Base-by-base conservation (phyloP, 208 protist species). In the Trypanosoma platydactyli region DNA sequence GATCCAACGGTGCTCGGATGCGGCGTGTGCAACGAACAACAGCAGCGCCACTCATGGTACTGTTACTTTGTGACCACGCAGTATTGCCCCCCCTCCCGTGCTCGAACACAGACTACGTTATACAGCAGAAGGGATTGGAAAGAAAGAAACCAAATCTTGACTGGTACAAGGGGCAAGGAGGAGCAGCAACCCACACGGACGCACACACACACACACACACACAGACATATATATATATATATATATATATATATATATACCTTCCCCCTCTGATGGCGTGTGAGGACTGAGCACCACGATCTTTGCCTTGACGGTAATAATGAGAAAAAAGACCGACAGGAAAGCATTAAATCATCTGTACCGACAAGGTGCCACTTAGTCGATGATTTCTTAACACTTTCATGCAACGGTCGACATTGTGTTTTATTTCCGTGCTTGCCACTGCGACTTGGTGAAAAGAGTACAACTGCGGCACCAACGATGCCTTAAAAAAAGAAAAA, bases 1-100 rank as follows among this genome's bases (percentile, higher is more conserved):
- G 84, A 62, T 91, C 81, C 15, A 94, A 71, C 1, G 88, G 83
- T 40, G 82, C 81, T 22, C 85, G 83, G 25, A 94, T 84, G 56
- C 88, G 88, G 18, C 83, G 80, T 12, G 85, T 94, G 73, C 88
- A 94, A 24, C 85, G 84, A 13, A 83, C 72, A 25, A 51, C 18
- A 15, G 57, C 50, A 13, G 57, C 64, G 12, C 52, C 52, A 40
- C 42, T 40, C 56, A 22, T 29, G 48, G 13, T 45, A 57, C 16
- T 41, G 50, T 58, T 62, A 54, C n/a, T n/a, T 46, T 22, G 12
- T 18, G 5, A 38, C 33, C 33, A 38, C 33, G 33, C 33, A 38
- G 5, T 38, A 38, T 9, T 38, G 9, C 33, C 33, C 33, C 33
- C 9, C 25, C 15, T 38, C 33, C 9, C n/a, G n/a, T n/a, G n/a